Percentiles rank a stretch among this genome's conserved stretches.
Evolutionary conservation across 495 filamentous ascomycete genomes (phyloP).

Genomic region (Astrocystis sublimbata): DNA sequence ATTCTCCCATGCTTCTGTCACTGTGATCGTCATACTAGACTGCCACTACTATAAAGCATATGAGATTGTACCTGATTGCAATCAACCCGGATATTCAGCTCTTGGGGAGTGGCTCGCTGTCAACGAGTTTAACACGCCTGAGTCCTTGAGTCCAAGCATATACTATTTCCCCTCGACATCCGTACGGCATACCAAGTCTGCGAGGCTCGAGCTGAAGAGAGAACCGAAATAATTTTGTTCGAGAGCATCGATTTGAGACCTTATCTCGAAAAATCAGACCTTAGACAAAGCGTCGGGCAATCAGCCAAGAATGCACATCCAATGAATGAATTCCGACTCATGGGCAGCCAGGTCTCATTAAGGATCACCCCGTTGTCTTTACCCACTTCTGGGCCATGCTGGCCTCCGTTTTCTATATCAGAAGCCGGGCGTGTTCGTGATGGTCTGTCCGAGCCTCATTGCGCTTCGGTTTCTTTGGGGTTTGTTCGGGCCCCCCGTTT

Average conservation of each 20-base stretch:
- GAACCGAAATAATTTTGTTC: slow-evolving; percentile 21
- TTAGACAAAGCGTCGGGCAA: slow-evolving; percentile 45
- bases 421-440: slow-evolving; percentile 72
- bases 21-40: no score
- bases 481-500: slow-evolving; percentile 72
- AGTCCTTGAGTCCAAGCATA: slow-evolving; percentile 7
- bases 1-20: no score
- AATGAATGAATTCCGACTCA: slow-evolving; percentile 52
- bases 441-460: slow-evolving; percentile 71
- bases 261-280: slow-evolving; percentile 39
- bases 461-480: slow-evolving; percentile 75
- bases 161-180: slow-evolving; percentile 31
- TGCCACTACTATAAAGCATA: no score
- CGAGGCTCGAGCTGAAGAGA: slow-evolving; percentile 40
- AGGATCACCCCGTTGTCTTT: slow-evolving; percentile 59
- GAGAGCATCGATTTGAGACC: slow-evolving; percentile 60
- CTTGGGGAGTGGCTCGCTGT: slow-evolving; percentile 44
- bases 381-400: slow-evolving; percentile 72
- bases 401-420: slow-evolving; percentile 72
- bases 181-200: slow-evolving; percentile 12
- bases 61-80: no score
- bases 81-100: slow-evolving; percentile 54
- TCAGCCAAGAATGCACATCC: slow-evolving; percentile 48
- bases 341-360: slow-evolving; percentile 54
- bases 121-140: slow-evolving; percentile 20